Percentiles rank a stretch among this genome's conserved stretches.
phyloP scores from a whole-genome alignment of 345 rosid species.

The Microthlaspi erraticum region DNA sequence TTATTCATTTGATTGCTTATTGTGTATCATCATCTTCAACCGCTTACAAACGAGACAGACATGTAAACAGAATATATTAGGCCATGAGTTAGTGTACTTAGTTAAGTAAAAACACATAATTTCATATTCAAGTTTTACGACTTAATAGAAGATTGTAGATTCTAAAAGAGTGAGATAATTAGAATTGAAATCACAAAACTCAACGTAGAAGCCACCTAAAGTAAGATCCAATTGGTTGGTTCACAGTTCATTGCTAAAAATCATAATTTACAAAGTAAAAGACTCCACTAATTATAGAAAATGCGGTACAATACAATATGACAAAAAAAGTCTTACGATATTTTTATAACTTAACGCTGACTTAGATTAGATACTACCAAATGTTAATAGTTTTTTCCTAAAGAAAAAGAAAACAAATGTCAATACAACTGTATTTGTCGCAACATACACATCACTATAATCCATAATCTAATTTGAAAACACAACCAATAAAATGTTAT shows the following conservation, averaged over 20 bases:
- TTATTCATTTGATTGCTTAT: constrained; percentile 12
- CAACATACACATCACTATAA: constrained; percentile 21
- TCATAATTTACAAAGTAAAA: neutral
- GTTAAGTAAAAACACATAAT: too few species aligned
- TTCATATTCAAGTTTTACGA: too few species aligned
- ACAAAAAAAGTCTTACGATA: too few species aligned
- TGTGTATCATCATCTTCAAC: constrained; percentile 18
- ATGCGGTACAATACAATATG: neutral
- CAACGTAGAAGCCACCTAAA: neutral
- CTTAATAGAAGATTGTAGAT: too few species aligned
- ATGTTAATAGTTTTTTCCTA: neutral
- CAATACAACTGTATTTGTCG: constrained; percentile 11
- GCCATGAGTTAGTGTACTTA: constrained; percentile 7
- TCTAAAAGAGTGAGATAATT: neutral
- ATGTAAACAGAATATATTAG: constrained; percentile 27
- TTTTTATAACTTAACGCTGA: neutral
- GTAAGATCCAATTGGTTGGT: neutral
- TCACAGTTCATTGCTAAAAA: neutral
- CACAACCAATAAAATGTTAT: too few species aligned
- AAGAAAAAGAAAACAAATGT: too few species aligned
- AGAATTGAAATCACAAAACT: neutral
- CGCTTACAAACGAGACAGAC: neutral
- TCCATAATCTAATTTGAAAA: constrained; percentile 22
- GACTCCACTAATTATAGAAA: neutral
- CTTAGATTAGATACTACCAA: neutral